phyloP scores from a whole-genome alignment of 768 basidiomycete species.

The Boletellus sp. region DNA sequence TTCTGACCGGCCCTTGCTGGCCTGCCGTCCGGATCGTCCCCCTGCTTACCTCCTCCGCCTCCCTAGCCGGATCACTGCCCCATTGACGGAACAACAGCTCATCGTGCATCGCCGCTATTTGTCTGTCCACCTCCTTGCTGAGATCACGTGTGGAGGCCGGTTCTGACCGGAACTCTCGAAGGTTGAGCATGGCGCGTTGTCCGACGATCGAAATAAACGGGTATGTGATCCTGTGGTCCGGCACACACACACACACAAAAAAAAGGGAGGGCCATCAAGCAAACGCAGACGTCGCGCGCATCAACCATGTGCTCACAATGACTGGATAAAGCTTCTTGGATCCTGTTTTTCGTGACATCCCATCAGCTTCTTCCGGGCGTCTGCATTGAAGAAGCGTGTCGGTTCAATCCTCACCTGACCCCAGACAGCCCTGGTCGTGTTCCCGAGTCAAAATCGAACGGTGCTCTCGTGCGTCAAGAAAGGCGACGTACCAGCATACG shows the following conservation, averaged over 20 bases:
- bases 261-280: background rate
- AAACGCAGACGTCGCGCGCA: background rate
- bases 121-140: background rate
- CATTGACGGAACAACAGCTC: background rate
- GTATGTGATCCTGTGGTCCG: background rate
- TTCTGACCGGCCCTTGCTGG: background rate
- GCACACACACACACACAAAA: background rate
- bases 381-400: background rate
- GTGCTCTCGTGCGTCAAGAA: too few relatives aligned
- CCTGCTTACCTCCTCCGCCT: background rate
- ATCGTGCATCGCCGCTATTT: background rate
- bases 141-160: background rate
- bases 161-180: background rate
- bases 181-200: background rate
- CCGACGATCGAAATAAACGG: background rate
- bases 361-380: background rate
- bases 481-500: conserved; percentile 14
- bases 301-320: background rate
- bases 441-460: background rate
- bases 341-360: background rate
- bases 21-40: background rate
- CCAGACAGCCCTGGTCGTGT: conserved; percentile 5
- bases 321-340: background rate
- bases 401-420: conserved; percentile 4
- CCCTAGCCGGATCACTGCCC: too few relatives aligned